Conservation (phyloP, 345 rosid genomes). For the Raphanus sativus region DNA sequence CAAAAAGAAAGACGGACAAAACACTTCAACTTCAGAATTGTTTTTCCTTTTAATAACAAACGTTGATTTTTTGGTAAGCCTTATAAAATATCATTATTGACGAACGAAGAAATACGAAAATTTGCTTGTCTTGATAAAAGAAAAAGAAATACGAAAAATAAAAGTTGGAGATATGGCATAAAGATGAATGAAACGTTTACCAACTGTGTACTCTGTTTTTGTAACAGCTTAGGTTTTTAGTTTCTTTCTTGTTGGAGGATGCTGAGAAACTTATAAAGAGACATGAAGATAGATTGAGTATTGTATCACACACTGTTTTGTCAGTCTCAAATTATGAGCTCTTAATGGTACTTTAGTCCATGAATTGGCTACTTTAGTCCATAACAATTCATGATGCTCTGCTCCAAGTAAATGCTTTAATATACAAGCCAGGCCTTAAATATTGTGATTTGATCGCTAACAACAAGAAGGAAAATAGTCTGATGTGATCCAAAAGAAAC, state of each 20-base stretch:
- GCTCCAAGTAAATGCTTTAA: not conserved
- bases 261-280: not conserved
- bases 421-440: not conserved
- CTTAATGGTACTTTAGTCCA: not conserved
- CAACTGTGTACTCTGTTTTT: constrained; percentile 1
- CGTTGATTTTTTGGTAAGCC: too few relatives aligned
- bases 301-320: not conserved
- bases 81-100: too few relatives aligned
- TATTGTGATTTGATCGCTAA: not conserved
- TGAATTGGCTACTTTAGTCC: not conserved
- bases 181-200: constrained; percentile 26
- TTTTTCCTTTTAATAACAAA: too few relatives aligned
- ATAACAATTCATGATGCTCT: not conserved
- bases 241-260: not conserved
- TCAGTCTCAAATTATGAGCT: not conserved
- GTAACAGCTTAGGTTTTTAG: not conserved
- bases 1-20: not conserved
- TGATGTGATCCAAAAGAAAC: not conserved
- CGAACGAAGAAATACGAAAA: too few relatives aligned
- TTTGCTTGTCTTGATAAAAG: too few relatives aligned
- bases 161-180: not conserved
- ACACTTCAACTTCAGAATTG: too few relatives aligned
- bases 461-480: not conserved
- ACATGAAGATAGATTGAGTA: not conserved
- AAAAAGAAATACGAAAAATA: too few relatives aligned